Evolutionary conservation across 2,329 filamentous ascomycete genomes (phyloP).

Genomic region (Fusarium tricinctum): DNA sequence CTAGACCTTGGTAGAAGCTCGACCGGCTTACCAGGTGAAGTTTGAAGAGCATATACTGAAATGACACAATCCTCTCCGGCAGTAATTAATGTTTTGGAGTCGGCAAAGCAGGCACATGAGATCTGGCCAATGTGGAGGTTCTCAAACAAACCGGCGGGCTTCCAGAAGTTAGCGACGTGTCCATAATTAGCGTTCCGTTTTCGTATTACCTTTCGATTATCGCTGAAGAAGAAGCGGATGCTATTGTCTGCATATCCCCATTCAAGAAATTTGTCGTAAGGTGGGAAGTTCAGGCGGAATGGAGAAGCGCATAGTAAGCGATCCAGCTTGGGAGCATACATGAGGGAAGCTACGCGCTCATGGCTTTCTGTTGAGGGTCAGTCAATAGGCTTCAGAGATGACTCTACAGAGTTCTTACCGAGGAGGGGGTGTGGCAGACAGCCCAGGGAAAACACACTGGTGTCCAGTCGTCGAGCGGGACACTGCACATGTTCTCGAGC

Average conservation of each 20-base stretch:
- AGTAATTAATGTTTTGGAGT: slow-evolving; percentile 91
- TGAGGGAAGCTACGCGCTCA: slow-evolving; percentile 84
- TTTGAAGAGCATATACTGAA: slow-evolving; percentile 82
- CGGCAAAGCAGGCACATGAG: slow-evolving; percentile 85
- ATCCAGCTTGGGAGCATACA: slow-evolving; percentile 84
- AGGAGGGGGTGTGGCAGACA: slow-evolving; percentile 84
- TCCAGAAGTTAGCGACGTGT: slow-evolving; percentile 48
- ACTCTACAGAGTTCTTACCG: slow-evolving; percentile 57
- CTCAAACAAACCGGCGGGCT: slow-evolving; percentile 87
- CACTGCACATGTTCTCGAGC: slow-evolving; percentile 77
- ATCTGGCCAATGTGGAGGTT: slow-evolving; percentile 94
- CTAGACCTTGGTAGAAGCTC: slow-evolving; percentile 84
- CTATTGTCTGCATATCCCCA: slow-evolving; percentile 97
- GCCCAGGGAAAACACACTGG: slow-evolving; percentile 79
- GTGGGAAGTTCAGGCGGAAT: slow-evolving; percentile 88
- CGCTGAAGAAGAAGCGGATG: slow-evolving; percentile 89
- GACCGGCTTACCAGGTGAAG: slow-evolving; percentile 74
- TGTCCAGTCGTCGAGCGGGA: slow-evolving; percentile 80
- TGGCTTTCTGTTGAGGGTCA: slow-evolving; percentile 67
- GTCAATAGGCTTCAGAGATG: background rate
- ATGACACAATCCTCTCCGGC: slow-evolving; percentile 94
- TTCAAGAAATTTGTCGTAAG: slow-evolving; percentile 93
- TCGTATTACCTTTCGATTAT: slow-evolving; percentile 76
- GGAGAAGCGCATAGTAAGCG: slow-evolving; percentile 86
- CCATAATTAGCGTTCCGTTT: slow-evolving; percentile 9